Conservation (phyloP, 208 protist genomes). For the Endotrypanum monterogeii region DNA sequence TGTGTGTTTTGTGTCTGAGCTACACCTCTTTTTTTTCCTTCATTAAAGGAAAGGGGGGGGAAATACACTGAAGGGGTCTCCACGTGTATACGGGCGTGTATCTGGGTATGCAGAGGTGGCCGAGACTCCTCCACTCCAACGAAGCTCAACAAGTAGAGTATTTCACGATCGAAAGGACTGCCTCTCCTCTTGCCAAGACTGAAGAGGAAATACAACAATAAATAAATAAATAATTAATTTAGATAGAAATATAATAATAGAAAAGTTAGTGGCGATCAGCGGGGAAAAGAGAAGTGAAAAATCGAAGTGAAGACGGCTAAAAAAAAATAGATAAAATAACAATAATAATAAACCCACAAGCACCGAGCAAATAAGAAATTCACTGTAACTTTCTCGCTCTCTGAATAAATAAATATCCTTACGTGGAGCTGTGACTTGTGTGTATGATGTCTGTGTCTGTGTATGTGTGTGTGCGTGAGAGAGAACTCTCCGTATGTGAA, state of each 20-base stretch:
- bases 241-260: background rate
- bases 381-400: no score
- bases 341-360: background rate
- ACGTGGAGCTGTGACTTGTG: no score
- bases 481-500: background rate
- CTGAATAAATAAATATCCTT: no score
- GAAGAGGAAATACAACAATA: background rate
- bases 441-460: no score
- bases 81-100: background rate
- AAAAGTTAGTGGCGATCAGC: no score
- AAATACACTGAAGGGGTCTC: background rate
- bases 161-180: background rate
- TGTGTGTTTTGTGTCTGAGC: background rate
- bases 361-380: background rate
- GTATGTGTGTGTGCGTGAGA: background rate
- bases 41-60: no score
- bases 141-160: background rate
- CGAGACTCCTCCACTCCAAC: background rate
- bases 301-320: no score
- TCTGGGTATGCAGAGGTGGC: background rate
- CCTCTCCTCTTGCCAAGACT: background rate
- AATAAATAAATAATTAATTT: background rate
- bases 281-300: no score
- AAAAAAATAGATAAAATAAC: background rate
- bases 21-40: background rate